Base-by-base conservation (phyloP, 106 monocot genomes). In the Dactylorhiza incarnata region DNA sequence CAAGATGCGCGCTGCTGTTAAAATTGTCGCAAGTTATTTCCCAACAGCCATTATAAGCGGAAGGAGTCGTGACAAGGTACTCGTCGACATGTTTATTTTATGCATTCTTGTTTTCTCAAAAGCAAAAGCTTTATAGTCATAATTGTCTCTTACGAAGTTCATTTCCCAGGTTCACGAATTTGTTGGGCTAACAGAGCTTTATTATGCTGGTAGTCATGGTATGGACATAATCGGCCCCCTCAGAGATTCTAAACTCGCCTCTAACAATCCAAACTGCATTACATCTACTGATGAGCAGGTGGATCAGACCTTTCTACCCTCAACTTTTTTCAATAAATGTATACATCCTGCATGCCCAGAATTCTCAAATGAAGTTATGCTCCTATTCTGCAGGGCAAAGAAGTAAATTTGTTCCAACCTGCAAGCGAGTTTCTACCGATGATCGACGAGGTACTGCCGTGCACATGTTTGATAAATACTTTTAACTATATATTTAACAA, bases 121-220 rank as follows among this genome's bases (percentile, higher is more conserved):
- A 17, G 45, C 69, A 46, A 43, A 68, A 26, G 11, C 43, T 44
- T 17, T 46, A 45, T 66, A 26, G 25, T 66, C 56, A 5, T 45
- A 78, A 0, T 52, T 49, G 16, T 46, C 12, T 50, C 17, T 68
- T 22, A 48, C 45, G 15, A 16, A 56, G 0, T 9, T 45, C 44
- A 17, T 58, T 79, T 75, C 77, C 16, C 84, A 95, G 95, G 95
- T 95, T 45, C 89, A 51, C 76, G 89, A 86, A 37, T 95, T 95
- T 45, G 81, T 95, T 58, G 86, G 87, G 81, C 81, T 95, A 78
- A 75, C 73, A 48, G 91, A 95, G 72, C 79, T 91, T 0, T 83
- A 91, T 81, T 95, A 95, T 81, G 95, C 95, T 78, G 95, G 95
- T 76, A 91, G 95, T 76, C 95, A 95, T 83, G 95, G 95, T 63